Evolutionary conservation across 2,329 filamentous ascomycete genomes (phyloP).

Genomic region (Venturia carpophila): DNA sequence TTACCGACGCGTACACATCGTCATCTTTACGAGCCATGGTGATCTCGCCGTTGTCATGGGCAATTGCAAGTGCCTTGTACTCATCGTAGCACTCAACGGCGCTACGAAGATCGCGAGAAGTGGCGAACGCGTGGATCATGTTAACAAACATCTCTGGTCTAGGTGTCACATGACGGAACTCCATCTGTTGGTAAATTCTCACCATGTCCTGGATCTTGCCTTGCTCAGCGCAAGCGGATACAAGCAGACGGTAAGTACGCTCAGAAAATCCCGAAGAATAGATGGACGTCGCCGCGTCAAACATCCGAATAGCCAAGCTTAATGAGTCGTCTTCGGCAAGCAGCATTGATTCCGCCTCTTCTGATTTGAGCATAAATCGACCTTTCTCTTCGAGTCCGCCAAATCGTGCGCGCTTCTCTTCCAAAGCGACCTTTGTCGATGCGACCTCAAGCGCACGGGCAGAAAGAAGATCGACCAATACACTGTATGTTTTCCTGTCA

Average conservation of each 20-base stretch:
- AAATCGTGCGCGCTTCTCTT: slow-evolving; percentile 76
- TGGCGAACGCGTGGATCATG: slow-evolving; percentile 92
- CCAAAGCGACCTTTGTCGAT: slow-evolving; percentile 61
- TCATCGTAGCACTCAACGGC: slow-evolving; percentile 94
- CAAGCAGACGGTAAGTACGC: slow-evolving; percentile 76
- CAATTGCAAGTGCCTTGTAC: slow-evolving; percentile 82
- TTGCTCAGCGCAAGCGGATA: slow-evolving; percentile 76
- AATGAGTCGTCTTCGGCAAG: slow-evolving; percentile 81
- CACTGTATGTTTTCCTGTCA: slow-evolving; percentile 79
- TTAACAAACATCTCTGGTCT: slow-evolving; percentile 76
- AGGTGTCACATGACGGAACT: slow-evolving; percentile 63
- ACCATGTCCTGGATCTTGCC: slow-evolving; percentile 84
- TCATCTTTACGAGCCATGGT: slow-evolving; percentile 67
- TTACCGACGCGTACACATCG: slow-evolving; percentile 81
- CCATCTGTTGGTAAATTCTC: slow-evolving; percentile 85
- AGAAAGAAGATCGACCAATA: slow-evolving; percentile 74
- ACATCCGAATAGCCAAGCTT: slow-evolving; percentile 75
- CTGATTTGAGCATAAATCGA: slow-evolving; percentile 82
- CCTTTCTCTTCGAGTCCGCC: slow-evolving; percentile 77
- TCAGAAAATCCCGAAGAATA: slow-evolving; percentile 61
- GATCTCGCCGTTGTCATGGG: slow-evolving; percentile 66
- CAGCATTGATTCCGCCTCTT: slow-evolving; percentile 79
- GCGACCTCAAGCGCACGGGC: slow-evolving; percentile 72
- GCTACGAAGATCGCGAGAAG: slow-evolving; percentile 70
- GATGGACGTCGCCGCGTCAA: slow-evolving; percentile 63